Evolutionary conservation across 2,329 filamentous ascomycete species (phyloP).

Genomic region (Trichoderma afroharzianum): DNA sequence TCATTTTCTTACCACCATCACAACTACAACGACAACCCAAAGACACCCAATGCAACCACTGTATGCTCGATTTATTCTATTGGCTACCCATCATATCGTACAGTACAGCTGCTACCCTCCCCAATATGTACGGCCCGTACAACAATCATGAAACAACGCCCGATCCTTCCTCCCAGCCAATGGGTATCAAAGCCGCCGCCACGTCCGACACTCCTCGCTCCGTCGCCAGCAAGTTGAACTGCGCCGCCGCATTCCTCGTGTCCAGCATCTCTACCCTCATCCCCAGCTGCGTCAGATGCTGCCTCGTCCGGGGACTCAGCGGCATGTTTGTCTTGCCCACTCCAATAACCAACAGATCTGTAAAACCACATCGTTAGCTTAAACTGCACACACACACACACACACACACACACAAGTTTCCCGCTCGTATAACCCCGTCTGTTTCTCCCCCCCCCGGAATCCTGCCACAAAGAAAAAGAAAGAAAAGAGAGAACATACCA

Average conservation of each 20-base stretch:
- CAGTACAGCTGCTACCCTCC: neutral
- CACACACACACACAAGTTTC: neutral
- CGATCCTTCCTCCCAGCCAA: constrained; percentile 69
- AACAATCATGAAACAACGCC: constrained; percentile 8
- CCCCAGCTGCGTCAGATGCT: constrained; percentile 70
- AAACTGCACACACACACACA: neutral
- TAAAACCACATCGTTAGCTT: neutral
- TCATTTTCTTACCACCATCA: neutral
- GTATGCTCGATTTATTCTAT: neutral
- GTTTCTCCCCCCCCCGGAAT: neutral
- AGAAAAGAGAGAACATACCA: constrained; percentile 49
- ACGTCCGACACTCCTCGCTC: constrained; percentile 83
- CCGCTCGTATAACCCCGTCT: neutral
- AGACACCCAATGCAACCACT: neutral
- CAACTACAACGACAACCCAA: neutral
- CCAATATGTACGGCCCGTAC: neutral
- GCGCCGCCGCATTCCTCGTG: constrained; percentile 87
- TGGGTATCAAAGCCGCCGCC: constrained; percentile 81
- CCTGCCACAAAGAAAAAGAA: neutral
- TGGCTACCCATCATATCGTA: neutral
- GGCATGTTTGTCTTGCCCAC: constrained; percentile 73
- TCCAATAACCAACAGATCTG: constrained; percentile 87
- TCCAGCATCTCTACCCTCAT: constrained; percentile 86
- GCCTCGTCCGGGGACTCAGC: constrained; percentile 69
- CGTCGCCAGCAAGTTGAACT: constrained; percentile 93